These are phyloP conservation scores for Taiwanofungus camphoratus DNA, from an alignment of 1,284 basidiomycete species.

Conservation along the genomic window DNA sequence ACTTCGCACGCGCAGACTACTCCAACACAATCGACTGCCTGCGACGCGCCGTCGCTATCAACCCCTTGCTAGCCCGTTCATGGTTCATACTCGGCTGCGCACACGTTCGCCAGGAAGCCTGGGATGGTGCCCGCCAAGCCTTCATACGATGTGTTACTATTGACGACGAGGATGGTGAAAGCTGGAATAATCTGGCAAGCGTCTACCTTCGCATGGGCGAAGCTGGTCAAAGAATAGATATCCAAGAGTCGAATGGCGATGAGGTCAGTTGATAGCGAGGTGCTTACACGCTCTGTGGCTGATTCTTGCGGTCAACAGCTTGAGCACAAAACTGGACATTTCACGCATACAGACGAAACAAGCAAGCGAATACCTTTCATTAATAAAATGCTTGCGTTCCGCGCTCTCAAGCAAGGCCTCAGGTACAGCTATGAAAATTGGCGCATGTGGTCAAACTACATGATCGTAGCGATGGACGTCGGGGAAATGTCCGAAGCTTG, in stretches of 20 bases:
- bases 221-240: constrained; percentile 19
- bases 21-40: constrained; percentile 63
- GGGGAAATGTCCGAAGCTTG: constrained; percentile 88
- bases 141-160: constrained; percentile 86
- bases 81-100: constrained; percentile 98
- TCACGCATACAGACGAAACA: constrained; percentile 15
- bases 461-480: constrained; percentile 90
- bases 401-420: constrained; percentile 89
- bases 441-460: constrained; percentile 99
- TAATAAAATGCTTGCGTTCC: constrained; percentile 87
- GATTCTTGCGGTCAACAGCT: too few relatives aligned
- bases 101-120: constrained; percentile 73
- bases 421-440: constrained; percentile 86
- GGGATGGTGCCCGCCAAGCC: constrained; percentile 79
- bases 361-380: constrained; percentile 43
- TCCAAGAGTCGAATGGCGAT: constrained; percentile 21
- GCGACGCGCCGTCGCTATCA: constrained; percentile 76
- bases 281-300: too few relatives aligned
- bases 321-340: constrained; percentile 11
- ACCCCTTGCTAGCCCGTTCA: constrained; percentile 79
- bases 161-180: constrained; percentile 95
- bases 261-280: too few relatives aligned
- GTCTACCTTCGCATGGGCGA: constrained; percentile 84
- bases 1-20: constrained; percentile 71
- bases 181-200: constrained; percentile 97